phyloP scores from a whole-genome alignment of 179 eudicot genomes.

The Camellia oleifera region DNA sequence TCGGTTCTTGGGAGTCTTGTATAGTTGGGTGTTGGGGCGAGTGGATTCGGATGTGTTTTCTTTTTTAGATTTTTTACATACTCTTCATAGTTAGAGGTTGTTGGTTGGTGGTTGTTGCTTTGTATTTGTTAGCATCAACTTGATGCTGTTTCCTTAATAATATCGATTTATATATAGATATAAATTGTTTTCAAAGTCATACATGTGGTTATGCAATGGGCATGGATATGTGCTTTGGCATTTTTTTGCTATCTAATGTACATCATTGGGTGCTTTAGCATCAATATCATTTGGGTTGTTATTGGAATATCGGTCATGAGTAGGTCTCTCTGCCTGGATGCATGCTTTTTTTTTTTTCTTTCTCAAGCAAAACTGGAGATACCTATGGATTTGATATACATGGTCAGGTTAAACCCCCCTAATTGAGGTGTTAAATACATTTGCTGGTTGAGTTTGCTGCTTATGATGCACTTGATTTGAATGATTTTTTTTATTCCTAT shows the following conservation, averaged over 20 bases:
- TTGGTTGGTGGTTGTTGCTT: no score
- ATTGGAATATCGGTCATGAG: neutral
- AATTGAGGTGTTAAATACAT: neutral
- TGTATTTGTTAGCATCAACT: no score
- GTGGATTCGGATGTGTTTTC: no score
- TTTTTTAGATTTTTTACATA: no score
- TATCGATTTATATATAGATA: no score
- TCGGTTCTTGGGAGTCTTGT: no score
- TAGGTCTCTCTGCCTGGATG: neutral
- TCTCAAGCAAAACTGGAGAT: neutral
- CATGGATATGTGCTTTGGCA: neutral
- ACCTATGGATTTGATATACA: neutral
- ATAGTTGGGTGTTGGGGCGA: no score
- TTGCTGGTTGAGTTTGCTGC: neutral
- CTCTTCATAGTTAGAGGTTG: no score
- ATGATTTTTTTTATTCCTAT: conserved; percentile 7
- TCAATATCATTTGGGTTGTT: neutral
- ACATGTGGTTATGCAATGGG: neutral
- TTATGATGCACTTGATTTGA: conserved; percentile 5
- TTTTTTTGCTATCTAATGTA: neutral
- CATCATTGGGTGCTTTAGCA: neutral
- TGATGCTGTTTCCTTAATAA: no score
- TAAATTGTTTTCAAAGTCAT: neutral
- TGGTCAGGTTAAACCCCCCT: neutral
- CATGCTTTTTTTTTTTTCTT: neutral